phyloP scores from a whole-genome alignment of 73 alveolate genomes.

The Tetrahymena borealis region DNA sequence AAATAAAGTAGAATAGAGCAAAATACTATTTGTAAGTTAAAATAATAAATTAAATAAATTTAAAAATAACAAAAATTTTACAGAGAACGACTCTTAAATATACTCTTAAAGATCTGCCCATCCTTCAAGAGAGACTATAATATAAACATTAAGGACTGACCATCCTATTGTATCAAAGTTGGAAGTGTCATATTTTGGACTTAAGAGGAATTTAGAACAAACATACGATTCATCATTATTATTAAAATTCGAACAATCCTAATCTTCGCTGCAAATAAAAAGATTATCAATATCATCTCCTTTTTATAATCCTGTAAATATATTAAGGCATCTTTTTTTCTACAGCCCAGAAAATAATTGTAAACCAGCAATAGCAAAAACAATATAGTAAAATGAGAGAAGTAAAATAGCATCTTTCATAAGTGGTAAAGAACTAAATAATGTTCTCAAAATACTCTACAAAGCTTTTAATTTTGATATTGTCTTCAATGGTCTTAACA shows the following conservation, averaged over 20 bases:
- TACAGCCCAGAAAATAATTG: conserved; percentile 83
- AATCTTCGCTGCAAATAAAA: conserved; percentile 44
- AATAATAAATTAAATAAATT: no score
- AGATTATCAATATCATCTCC: conserved; percentile 48
- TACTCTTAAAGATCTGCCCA: conserved; percentile 54
- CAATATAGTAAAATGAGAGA: conserved; percentile 70
- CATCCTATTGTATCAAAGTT: conserved; percentile 70
- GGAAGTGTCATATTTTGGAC: conserved; percentile 76
- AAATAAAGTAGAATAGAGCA: conserved; percentile 54
- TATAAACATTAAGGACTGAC: conserved; percentile 45
- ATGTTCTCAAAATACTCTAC: conserved; percentile 73
- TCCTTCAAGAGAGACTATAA: conserved; percentile 67
- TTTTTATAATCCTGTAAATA: conserved; percentile 43
- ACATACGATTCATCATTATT: conserved; percentile 57
- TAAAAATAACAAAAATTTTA: no score
- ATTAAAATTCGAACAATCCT: conserved; percentile 43
- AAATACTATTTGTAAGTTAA: no score
- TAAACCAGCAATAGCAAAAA: conserved; percentile 88
- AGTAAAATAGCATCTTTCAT: conserved; percentile 79
- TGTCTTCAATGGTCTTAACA: conserved; percentile 89
- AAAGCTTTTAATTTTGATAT: conserved; percentile 86
- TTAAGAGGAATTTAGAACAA: conserved; percentile 78
- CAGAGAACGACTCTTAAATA: conserved; percentile 35
- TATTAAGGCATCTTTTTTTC: conserved; percentile 70
- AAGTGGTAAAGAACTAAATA: conserved; percentile 72